Evolutionary conservation across 495 filamentous ascomycete species (phyloP), one percentile per base, ranked within the genome.

Genomic region (Umbilicaria muhlenbergii): DNA sequence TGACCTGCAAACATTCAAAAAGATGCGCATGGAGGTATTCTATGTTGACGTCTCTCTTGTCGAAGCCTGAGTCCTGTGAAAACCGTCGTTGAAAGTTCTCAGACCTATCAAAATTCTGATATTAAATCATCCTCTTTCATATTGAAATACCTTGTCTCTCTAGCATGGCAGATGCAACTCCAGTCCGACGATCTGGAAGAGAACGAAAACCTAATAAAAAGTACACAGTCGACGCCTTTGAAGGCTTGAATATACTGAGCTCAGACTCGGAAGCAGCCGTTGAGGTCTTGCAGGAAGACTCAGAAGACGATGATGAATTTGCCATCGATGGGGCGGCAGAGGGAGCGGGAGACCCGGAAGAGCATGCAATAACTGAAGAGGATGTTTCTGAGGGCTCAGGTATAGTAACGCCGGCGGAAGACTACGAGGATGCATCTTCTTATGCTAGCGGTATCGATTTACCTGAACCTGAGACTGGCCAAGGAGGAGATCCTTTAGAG

Each of bases 181-280:
- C 52, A 18, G 36, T 45, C 17, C 36, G 55, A 34, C 52, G 38
- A 37, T 58, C 55, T n/a, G 53, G 53, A 13, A 44, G 55, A 36
- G 36, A 51, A 34, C 49, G 53, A 36, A 32, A 51, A 10, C 45
- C 53, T 11, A 58, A 53, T 33, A 45, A 36, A n/a, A 53, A 49
- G 34, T 56, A 56, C 40, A 34, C 34, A 4, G 34, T 21, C 24
- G 53, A 58, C 36, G 34, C 34, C 13, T 47, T 54, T 28, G 43
- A 51, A 18, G 38, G 36, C 17, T 44, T 55, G 5, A 43, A 43
- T 11, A 45, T 52, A 13, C 31, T 57, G 6, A 38, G 31, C 17
- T 48, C 46, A 15, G 52, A 52, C 19, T 55, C 54, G 31, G 52
- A 55, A 18, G 34, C 42, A 18, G 52, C 48, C n/a, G 12, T 37